Evolutionary conservation across 352 stramenopile species (phyloP), one percentile per base, ranked within the genome.

Genomic region (Globisporangium splendens): DNA sequence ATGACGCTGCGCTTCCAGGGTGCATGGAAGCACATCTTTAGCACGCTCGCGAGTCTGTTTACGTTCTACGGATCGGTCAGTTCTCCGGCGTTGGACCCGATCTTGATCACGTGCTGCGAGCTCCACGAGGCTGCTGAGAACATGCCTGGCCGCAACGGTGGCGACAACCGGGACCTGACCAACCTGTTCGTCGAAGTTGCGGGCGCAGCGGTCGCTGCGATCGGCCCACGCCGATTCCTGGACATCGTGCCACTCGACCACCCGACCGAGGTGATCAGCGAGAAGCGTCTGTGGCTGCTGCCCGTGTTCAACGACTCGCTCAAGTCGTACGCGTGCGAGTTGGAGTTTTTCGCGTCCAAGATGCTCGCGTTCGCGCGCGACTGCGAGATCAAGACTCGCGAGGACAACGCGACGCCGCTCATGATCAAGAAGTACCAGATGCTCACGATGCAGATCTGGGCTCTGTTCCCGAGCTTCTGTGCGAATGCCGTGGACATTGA

Each of bases 1-100:
- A 84, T 91, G 47, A 91, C 82, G 51, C 70, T 95, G 54, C 84
- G 84, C 42, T 95, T 91, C 70, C 86, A 93, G 65, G 57, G 67
- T 17, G 86, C 83, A 18, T 95, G 86, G 86, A 76, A 71, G 24
- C 82, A 91, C 50, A 63, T 92, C n/a, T 91, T 95, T 61, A 63
- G 72, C 4, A 63, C 91, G 54, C 77, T 95, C 43, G 75, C 75
- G 10, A 75, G 82, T 13, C 73, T 95, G 2, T 91, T 91, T 55
- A 66, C 76, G 47, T 85, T 91, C 56, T 93, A 91, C 60, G 76
- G 84, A 48, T 31, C 68, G 31, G 68, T 70, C 8, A 85, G 76
- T 50, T 72, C 70, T 24, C 79, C 77, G 2, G 69, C 82, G 18
- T 71, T 95, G 8, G 69, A 91, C 65, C 65, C 77, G 7, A 70